Evolutionary conservation across 768 basidiomycete genomes (phyloP), one percentile per base, ranked within the genome.

Genomic region (Boletus sp.): DNA sequence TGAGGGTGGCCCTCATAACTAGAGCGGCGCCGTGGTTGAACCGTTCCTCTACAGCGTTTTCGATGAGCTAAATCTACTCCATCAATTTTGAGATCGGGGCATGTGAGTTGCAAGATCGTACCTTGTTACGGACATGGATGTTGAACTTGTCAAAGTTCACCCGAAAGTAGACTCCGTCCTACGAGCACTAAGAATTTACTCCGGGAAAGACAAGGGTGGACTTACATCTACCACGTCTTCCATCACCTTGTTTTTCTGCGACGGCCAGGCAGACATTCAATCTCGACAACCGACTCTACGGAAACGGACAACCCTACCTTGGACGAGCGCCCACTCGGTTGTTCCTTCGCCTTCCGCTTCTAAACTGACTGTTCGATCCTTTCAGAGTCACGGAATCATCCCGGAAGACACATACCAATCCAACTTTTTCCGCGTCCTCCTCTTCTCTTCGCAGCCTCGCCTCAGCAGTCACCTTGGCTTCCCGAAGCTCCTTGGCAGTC

Each of bases 71-170:
- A 44, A 39, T 50, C 42, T 45, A 37, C 29, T 52, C 54, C 47
- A 65, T 62, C 56, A 62, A 60, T 32, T 5, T 49, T 30, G 20
- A 48, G 60, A 55, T 48, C 40, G 37, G 40, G 33, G 11, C 10
- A 15, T 24, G 8, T 15, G 15, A 18, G 54, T 49, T 42, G 46
- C 17, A 11, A 24, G 47, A 62, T 64, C 83, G 8, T 62, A 92
- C 93, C 67, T 86, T 79, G 74, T 97, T 96, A 42, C 96, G 87
- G 51, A 97, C 84, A 64, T 92, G 86, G 33, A 92, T 77, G 62
- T 89, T 86, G 72, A 94, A 96, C 64, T 84, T 89, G 63, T 94
- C 88, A 67, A 87, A 90, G 75, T 98, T 98, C 47, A 98, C 82
- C 47, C 91, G 84, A 68, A 97, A 90, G 71, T 86, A 85, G 35